These are phyloP conservation scores for Oxytropis ochrocephala DNA, from an alignment of 306 rosid genomes.

Conservation along the genomic window DNA sequence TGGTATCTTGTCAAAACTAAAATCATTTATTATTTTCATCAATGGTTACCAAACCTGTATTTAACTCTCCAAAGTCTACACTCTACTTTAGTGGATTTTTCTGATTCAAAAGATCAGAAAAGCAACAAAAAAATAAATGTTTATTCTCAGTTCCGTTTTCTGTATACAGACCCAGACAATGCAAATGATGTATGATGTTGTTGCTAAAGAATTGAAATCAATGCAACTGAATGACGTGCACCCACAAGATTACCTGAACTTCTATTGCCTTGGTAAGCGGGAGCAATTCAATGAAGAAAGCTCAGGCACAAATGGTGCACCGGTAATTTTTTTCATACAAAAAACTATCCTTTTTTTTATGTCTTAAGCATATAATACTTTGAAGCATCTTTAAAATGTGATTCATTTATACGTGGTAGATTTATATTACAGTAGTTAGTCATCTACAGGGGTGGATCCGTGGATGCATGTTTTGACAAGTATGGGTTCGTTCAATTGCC, in stretches of 20 bases:
- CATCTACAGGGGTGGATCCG: not conserved
- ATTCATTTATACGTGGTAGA: conserved; percentile 1
- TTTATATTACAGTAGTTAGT: not conserved
- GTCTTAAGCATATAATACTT: not conserved
- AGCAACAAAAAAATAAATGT: not conserved
- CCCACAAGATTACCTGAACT: conserved; percentile 83
- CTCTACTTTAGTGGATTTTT: not conserved
- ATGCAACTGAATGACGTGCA: conserved; percentile 29
- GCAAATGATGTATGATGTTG: conserved; percentile 68
- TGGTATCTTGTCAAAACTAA: not conserved
- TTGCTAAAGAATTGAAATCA: conserved; percentile 57
- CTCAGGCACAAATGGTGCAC: conserved; percentile 25
- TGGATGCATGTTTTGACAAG: no score
- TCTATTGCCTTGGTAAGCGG: conserved; percentile 93
- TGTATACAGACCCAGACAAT: conserved; percentile 71
- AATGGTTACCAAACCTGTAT: not conserved
- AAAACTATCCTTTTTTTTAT: not conserved
- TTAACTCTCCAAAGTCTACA: not conserved
- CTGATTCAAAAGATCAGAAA: conserved; percentile 1
- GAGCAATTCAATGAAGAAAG: conserved; percentile 43
- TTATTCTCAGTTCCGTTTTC: conserved; percentile 18
- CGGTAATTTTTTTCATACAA: conserved; percentile 39
- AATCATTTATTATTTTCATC: not conserved
- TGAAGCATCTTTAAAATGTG: conserved; percentile 6
- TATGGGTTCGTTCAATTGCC: no score